phyloP scores from a whole-genome alignment of 805 yeast genomes.

The Candida glaebosa region DNA sequence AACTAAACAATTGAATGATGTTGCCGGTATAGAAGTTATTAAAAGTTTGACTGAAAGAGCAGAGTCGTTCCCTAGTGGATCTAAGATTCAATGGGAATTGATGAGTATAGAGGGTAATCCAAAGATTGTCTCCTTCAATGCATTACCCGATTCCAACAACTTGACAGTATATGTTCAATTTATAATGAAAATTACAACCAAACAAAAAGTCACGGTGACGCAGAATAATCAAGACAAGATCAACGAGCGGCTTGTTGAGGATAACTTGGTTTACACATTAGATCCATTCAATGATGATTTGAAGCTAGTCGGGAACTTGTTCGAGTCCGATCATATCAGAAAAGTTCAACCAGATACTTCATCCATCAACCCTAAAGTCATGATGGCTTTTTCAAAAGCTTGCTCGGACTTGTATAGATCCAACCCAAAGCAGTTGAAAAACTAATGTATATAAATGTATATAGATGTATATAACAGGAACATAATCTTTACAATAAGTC shows the following conservation, averaged over 20 bases:
- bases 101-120: slow-evolving; percentile 69
- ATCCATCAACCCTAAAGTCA: slow-evolving; percentile 14
- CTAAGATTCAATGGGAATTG: slow-evolving; percentile 73
- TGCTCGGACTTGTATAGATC: slow-evolving; percentile 41
- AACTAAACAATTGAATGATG: slow-evolving; percentile 32
- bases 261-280: slow-evolving; percentile 36
- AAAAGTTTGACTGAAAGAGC: slow-evolving; percentile 30
- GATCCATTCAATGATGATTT: slow-evolving; percentile 37
- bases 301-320: slow-evolving; percentile 39
- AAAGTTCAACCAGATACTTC: slow-evolving; percentile 35
- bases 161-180: slow-evolving; percentile 37
- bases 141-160: slow-evolving; percentile 49
- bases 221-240: slow-evolving; percentile 16
- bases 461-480: background rate
- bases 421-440: slow-evolving; percentile 21
- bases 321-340: slow-evolving; percentile 33
- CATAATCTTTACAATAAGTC: background rate
- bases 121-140: slow-evolving; percentile 65
- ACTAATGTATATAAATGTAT: slow-evolving; percentile 3
- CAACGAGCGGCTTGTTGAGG: slow-evolving; percentile 27
- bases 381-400: slow-evolving; percentile 27
- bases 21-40: slow-evolving; percentile 31
- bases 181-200: slow-evolving; percentile 34
- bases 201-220: slow-evolving; percentile 30
- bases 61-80: slow-evolving; percentile 48